These are phyloP conservation scores for Nicotiana rustica DNA, from an alignment of 305 asterid genomes.

Conservation along the genomic window DNA sequence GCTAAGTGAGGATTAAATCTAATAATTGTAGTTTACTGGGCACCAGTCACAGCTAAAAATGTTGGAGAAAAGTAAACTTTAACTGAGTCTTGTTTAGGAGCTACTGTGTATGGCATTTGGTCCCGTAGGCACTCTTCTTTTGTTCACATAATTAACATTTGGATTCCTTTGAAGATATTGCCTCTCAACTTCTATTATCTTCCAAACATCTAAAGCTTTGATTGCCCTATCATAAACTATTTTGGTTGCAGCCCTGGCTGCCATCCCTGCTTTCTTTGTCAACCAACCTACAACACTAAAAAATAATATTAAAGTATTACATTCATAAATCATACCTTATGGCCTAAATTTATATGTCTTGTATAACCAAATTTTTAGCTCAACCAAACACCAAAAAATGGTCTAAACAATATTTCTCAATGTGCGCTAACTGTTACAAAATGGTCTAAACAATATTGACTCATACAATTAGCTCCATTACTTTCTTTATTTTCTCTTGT, in stretches of 20 bases:
- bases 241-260: slow-evolving; percentile 9
- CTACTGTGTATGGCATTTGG: slow-evolving; percentile 95
- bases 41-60: slow-evolving; percentile 4
- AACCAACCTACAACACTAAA: no score
- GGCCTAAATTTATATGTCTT: no score
- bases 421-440: no score
- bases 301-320: no score
- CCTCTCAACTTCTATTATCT: slow-evolving; percentile 38
- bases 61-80: not conserved
- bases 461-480: not conserved
- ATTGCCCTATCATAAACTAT: not conserved
- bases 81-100: not conserved
- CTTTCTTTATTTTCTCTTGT: not conserved
- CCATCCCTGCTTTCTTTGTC: not conserved
- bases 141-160: slow-evolving; percentile 61
- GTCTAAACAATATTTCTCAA: no score
- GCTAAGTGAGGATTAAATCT: not conserved
- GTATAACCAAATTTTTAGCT: no score
- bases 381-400: no score
- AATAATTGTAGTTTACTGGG: not conserved
- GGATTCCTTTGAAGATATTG: slow-evolving; percentile 42
- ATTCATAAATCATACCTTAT: no score
- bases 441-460: no score
- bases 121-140: slow-evolving; percentile 85
- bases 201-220: slow-evolving; percentile 36